Evolutionary conservation across 1,284 basidiomycete species (phyloP), one percentile per base, ranked within the genome.

Genomic region (Papiliotrema nemorosa): DNA sequence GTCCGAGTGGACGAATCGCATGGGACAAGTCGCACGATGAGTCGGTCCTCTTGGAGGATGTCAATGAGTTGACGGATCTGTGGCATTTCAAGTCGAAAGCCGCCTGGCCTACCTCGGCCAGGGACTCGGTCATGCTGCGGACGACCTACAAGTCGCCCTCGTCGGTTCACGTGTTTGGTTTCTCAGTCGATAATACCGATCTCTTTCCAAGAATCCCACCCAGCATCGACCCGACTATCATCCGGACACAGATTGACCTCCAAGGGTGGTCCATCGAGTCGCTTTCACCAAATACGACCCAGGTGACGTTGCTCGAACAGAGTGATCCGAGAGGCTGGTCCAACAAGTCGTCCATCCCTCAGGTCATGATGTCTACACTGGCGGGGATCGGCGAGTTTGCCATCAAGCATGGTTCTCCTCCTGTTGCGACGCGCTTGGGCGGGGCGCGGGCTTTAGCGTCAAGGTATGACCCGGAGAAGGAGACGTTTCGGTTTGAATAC

Each of bases 301-400:
- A 90, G 31, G 83, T 97, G 49, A 97, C 93, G 0, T 78, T 99
- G 2, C 82, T 99, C 3, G 96, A 98, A 69, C 96, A 98, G 75
- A 92, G 89, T 13, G 93, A 97, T 73, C 92, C 92, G 2, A 90
- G 96, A 68, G 92, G 93, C 44, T 97, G 94, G 94, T 86, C 90
- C 5, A 91, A 90, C 75, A 98, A 97, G 74, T 85, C 87, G 0
- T 88, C 88, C 16, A 92, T 93, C 34, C 92, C 92, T 0, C 85
- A 86, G 33, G 85, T 90, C 63, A 94, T 98, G 89, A 85, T 90
- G 69, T 81, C 82, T 31, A 81, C 85, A 2, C 77, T 97, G 1
- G 87, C 92, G 0, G 90, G 90, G 6, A 84, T 93, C 3, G 92
- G 93, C 35, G 92, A 96, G 59, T 94, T 89, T 67, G 87, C 89